Percentiles rank a stretch among this genome's conserved stretches.
phyloP scores from a whole-genome alignment of 768 basidiomycete genomes.

The Termitomyces sp. region DNA sequence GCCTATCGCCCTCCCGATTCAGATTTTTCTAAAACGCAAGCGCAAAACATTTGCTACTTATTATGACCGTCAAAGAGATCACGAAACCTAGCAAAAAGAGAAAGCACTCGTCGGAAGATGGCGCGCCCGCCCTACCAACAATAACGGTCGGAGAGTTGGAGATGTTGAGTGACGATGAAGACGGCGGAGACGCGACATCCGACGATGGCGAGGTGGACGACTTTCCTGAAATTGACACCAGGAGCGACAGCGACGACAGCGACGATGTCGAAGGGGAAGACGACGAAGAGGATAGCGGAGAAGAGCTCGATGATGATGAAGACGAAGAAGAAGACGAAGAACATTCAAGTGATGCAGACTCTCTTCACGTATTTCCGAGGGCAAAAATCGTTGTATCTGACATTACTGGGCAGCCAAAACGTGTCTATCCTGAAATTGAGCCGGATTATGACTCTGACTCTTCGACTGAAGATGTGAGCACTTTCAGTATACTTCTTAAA shows the following conservation, averaged over 20 bases:
- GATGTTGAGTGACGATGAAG: conserved; percentile 75
- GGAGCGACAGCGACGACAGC: conserved; percentile 42
- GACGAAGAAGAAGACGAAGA: conserved; percentile 39
- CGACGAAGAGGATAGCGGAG: conserved; percentile 31
- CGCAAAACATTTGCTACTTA: conserved; percentile 21
- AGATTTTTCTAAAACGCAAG: conserved; percentile 19
- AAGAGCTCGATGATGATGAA: conserved; percentile 29
- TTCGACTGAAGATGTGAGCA: conserved; percentile 83
- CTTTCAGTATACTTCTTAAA: conserved; percentile 3
- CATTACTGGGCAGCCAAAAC: conserved; percentile 83
- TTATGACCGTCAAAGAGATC: conserved; percentile 25
- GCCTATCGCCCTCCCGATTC: conserved; percentile 20
- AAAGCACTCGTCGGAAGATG: conserved; percentile 47
- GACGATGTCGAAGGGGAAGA: not conserved
- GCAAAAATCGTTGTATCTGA: conserved; percentile 69
- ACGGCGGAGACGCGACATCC: conserved; percentile 38
- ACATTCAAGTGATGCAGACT: conserved; percentile 39
- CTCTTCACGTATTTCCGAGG: conserved; percentile 55
- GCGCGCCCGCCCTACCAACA: conserved; percentile 27
- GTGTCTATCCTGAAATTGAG: conserved; percentile 84
- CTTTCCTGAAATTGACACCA: conserved; percentile 66
- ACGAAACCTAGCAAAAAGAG: conserved; percentile 51
- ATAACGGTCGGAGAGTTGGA: conserved; percentile 50
- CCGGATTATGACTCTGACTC: conserved; percentile 91
- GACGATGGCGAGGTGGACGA: conserved; percentile 64